Conservation (phyloP, 2,329 filamentous ascomycete species). For the Aspergillus aculeatinus region DNA sequence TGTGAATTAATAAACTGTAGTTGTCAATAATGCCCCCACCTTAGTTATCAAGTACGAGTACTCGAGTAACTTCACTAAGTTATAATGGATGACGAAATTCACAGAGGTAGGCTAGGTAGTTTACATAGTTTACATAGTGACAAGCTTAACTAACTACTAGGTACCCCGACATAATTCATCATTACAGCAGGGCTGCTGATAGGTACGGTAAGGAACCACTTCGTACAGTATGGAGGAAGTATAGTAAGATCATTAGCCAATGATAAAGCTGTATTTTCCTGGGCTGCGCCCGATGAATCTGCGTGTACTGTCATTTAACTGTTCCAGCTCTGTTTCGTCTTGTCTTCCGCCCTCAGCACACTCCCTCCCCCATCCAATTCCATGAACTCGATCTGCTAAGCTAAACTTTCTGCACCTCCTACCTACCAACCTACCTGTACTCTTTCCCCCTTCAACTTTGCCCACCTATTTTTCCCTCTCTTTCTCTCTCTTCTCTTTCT, state of each 20-base stretch:
- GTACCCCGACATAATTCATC: not conserved
- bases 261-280: not conserved
- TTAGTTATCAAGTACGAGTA: too few species aligned
- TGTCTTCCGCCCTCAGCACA: not conserved
- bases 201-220: too few species aligned
- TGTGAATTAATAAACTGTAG: not conserved
- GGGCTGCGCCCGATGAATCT: conserved; percentile 2
- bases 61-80: not conserved
- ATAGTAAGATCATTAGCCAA: too few species aligned
- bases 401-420: conserved; percentile 14
- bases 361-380: conserved; percentile 5
- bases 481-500: conserved; percentile 17
- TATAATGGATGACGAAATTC: conserved; percentile 21
- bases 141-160: not conserved
- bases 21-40: not conserved
- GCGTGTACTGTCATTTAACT: not conserved
- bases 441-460: conserved; percentile 13
- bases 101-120: not conserved
- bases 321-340: conserved; percentile 5
- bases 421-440: conserved; percentile 9
- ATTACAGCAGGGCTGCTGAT: too few species aligned
- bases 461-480: conserved; percentile 16
- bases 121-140: not conserved
- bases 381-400: conserved; percentile 8
- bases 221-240: not conserved